Base-by-base conservation (phyloP, 106 monocot species). In the Phalaenopsis equestris region DNA sequence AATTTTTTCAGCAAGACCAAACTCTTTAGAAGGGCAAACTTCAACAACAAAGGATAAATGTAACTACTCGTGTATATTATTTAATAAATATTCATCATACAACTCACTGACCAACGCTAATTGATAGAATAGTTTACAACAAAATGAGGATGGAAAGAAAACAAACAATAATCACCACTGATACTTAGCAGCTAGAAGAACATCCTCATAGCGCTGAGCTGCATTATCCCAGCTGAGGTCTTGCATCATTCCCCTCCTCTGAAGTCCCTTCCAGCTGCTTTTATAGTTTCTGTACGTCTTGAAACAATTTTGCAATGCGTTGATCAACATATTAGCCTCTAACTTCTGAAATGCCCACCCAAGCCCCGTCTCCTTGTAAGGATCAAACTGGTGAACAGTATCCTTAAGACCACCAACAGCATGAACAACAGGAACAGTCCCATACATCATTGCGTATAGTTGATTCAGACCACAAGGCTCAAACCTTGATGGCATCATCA, bases 401-500 rank as follows among this genome's bases (percentile, higher is more conserved):
- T 96, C 96, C 61, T 88, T 85, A 4, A 96, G 82, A 1, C 96
- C 96, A 39, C 96, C 96, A 0, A 93, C 96, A 0, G 91, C 96
- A 77, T 96, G 96, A 45, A 92, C 96, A 16, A 96, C 96, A 4
- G 96, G 96, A 39, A 96, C 49, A 2, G 96, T 96, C 46, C 96
- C 96, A 58, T 93, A 93, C 65, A 72, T 82, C 93, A 96, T 93
- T 1, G 91, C 96, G 45, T 96, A 93, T 1, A 96, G 91, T 82
- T 96, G 93, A 82, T 96, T 96, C 78, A 96, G 87, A 30, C 96
- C 96, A 56, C 96, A 96, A 12, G 96, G 96, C 80, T 96, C 93
- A 19, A 92, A 96, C 76, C 94, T 85, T 19, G 96, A 97, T 5
- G 96, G 96, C 96, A 97, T 97, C 74, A 97, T 12, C 5, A 97